phyloP scores from a whole-genome alignment of 2,329 filamentous ascomycete genomes.

The Juglanconis oblonga region DNA sequence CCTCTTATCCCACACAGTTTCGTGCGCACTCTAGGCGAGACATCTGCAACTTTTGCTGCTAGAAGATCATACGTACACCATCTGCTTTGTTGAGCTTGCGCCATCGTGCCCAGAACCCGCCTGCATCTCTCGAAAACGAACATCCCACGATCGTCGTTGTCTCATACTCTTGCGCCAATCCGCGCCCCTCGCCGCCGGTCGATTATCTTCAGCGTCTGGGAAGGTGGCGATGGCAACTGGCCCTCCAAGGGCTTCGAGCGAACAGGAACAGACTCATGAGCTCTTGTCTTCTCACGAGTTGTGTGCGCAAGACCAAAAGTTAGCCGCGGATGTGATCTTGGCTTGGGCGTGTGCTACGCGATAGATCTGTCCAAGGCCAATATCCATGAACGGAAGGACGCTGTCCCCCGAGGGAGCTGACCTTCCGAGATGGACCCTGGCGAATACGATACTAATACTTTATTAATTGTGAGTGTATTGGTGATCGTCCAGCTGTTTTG shows the following conservation, averaged over 20 bases:
- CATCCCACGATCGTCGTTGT: conserved; percentile 2
- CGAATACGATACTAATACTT: conserved; percentile 61
- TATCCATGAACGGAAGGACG: conserved; percentile 14
- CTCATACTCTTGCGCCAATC: background rate
- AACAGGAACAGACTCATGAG: conserved; percentile 6
- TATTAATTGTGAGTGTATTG: conserved; percentile 49
- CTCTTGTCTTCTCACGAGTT: background rate
- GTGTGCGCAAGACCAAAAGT: conserved; percentile 1
- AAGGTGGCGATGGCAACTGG: conserved; percentile 14
- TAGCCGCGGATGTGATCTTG: conserved; percentile 7
- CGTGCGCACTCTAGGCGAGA: background rate
- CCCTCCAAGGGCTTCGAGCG: conserved; percentile 15
- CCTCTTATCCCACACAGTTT: background rate
- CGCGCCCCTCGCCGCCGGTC: conserved; percentile 8
- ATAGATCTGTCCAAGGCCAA: conserved; percentile 3
- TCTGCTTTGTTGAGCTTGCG: background rate
- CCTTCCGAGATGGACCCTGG: conserved; percentile 57
- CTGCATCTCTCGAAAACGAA: background rate
- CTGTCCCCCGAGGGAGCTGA: conserved; percentile 22
- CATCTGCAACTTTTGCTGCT: background rate
- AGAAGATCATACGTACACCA: background rate
- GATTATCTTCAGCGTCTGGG: conserved; percentile 2
- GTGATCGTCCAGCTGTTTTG: background rate
- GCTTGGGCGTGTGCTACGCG: conserved; percentile 6
- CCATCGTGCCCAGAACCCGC: background rate